Conservation (phyloP, 305 asterid species). For the Fraxinus nigra region DNA sequence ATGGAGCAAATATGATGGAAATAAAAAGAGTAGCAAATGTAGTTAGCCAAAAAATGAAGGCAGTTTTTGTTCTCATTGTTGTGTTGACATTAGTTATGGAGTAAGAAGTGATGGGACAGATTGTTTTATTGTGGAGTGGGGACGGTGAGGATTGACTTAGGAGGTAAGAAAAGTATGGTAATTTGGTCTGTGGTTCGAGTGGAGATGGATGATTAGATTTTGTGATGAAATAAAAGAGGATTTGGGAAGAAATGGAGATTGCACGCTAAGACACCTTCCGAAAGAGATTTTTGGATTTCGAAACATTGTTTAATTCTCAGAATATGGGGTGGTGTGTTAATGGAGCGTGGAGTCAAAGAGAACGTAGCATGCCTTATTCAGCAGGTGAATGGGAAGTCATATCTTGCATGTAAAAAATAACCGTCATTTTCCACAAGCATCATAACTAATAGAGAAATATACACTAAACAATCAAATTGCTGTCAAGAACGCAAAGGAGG, state of each 20-base stretch:
- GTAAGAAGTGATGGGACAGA: slow-evolving; percentile 1
- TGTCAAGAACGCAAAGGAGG: too few relatives aligned
- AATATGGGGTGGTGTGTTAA: neutral
- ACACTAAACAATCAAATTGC: too few relatives aligned
- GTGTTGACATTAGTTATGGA: slow-evolving; percentile 15
- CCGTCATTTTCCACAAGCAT: too few relatives aligned
- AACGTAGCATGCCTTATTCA: too few relatives aligned
- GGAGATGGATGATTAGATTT: slow-evolving; percentile 34
- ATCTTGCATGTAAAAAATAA: too few relatives aligned
- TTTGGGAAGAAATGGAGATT: slow-evolving; percentile 42
- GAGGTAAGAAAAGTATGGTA: slow-evolving; percentile 53
- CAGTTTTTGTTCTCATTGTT: slow-evolving; percentile 42
- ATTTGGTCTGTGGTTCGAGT: slow-evolving; percentile 22
- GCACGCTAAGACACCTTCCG: slow-evolving; percentile 50
- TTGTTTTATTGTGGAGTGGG: slow-evolving; percentile 25
- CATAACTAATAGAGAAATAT: too few relatives aligned
- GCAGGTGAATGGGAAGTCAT: too few relatives aligned
- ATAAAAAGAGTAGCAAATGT: slow-evolving; percentile 42
- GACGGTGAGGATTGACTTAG: slow-evolving; percentile 41
- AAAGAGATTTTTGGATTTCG: neutral
- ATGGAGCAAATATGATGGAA: slow-evolving; percentile 38
- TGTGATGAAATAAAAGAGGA: slow-evolving; percentile 18
- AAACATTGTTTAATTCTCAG: neutral
- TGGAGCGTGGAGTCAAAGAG: neutral
- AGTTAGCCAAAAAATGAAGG: slow-evolving; percentile 48